Percentiles rank a stretch among this genome's conserved stretches.
Evolutionary conservation across 1,284 basidiomycete species (phyloP).

Genomic region (Ceratobasidium sp.): DNA sequence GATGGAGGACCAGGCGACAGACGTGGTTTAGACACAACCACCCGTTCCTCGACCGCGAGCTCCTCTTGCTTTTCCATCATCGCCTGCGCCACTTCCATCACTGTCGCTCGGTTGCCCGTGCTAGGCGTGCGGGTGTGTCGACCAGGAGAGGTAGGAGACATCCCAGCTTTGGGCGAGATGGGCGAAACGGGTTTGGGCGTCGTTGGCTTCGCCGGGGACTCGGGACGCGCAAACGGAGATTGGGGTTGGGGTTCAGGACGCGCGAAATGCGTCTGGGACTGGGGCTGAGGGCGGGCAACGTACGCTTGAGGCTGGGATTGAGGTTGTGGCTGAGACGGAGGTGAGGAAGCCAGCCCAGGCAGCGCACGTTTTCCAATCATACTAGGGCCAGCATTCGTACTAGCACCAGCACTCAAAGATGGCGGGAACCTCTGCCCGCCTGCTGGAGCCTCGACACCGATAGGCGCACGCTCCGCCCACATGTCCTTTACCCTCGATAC

Average conservation of each 20-base stretch:
- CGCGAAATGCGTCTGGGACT: background rate
- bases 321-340: conserved; percentile 37
- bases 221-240: conserved; percentile 20
- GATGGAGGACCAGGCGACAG: conserved; percentile 41
- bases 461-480: conserved; percentile 44
- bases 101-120: conserved; percentile 75
- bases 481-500: conserved; percentile 40
- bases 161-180: background rate
- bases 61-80: conserved; percentile 59
- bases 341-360: conserved; percentile 57
- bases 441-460: conserved; percentile 36
- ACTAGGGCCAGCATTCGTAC: conserved; percentile 15
- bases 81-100: conserved; percentile 81
- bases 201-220: conserved; percentile 27
- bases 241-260: background rate
- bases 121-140: conserved; percentile 71
- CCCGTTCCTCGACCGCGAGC: background rate
- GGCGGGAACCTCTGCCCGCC: background rate
- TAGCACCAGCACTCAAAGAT: background rate
- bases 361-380: conserved; percentile 57
- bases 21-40: conserved; percentile 3
- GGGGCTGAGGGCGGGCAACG: background rate
- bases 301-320: conserved; percentile 48
- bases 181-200: conserved; percentile 27
- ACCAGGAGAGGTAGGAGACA: conserved; percentile 45